Conservation (phyloP, 805 yeast genomes). For the Saccharomycopsis capsularis region DNA sequence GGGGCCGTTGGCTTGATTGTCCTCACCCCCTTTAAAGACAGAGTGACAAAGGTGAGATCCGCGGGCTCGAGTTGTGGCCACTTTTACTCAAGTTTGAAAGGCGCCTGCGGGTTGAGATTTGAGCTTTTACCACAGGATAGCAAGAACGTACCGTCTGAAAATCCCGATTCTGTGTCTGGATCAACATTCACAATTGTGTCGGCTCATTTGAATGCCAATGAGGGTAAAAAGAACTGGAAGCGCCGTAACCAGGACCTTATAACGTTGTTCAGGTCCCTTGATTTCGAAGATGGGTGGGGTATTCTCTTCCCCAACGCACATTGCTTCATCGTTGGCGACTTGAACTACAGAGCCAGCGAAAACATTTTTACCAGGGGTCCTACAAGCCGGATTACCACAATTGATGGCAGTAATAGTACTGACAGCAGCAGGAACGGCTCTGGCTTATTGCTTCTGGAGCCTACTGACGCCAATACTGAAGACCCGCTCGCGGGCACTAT, state of each 20-base stretch:
- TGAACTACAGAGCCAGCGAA: slow-evolving; percentile 61
- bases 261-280: slow-evolving; percentile 44
- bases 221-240: slow-evolving; percentile 44
- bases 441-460: no score
- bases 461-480: no score
- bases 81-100: slow-evolving; percentile 60
- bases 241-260: slow-evolving; percentile 49
- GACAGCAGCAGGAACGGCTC: not conserved
- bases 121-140: slow-evolving; percentile 24
- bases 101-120: slow-evolving; percentile 61
- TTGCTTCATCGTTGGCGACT: slow-evolving; percentile 74
- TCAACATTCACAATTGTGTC: slow-evolving; percentile 53
- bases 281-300: slow-evolving; percentile 51
- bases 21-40: slow-evolving; percentile 35
- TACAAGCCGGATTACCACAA: not conserved
- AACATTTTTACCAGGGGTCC: slow-evolving; percentile 18
- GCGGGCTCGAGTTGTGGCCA: slow-evolving; percentile 48
- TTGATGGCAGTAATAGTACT: not conserved
- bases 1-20: slow-evolving; percentile 56
- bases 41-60: slow-evolving; percentile 23
- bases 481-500: not conserved
- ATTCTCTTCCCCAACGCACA: slow-evolving; percentile 48
- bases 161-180: no score
- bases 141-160: slow-evolving; percentile 18
- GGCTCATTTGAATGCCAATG: slow-evolving; percentile 74